Evolutionary conservation across 768 basidiomycete species (phyloP), one percentile per base, ranked within the genome.

Genomic region (Amanita phalloides): DNA sequence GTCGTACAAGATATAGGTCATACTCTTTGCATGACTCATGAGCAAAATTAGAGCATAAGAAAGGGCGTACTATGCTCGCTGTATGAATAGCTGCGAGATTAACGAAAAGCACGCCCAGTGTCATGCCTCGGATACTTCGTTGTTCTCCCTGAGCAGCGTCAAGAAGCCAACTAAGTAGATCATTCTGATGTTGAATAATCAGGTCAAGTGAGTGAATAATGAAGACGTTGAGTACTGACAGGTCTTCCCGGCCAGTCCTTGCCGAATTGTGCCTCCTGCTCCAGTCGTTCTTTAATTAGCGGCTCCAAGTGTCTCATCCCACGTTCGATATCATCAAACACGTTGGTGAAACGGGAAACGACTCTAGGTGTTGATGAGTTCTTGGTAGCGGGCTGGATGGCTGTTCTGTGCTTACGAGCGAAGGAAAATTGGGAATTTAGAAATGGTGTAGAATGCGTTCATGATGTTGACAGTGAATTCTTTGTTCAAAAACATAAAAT

Each of bases 141-240:
- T 65, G 62, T 14, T 65, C 53, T 4, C 62, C 64, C 7, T 61
- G 56, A 0, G 73, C 71, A 6, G 59, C 62, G 39, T 73, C 73
- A 35, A 77, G 63, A 9, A 77, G 61, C 74, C 75, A 79, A 14
- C 68, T 64, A 0, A 78, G 62, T n/a, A 77, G 54, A 50, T 77
- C 76, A 48, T 70, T 68, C 76, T 76, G 41, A 35, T 28, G 43
- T 14, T 14, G 28, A 8, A 35, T 23, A 13, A 37, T 7, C 23
- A 10, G 13, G 32, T 25, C 48, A 21, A 53, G 32, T 50, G 38
- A 54, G 17, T 6, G 30, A 32, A 25, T 8, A 17, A 8, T 7
- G 14, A 45, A 13, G 9, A 17, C 48, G 26, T n/a, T 11, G 20
- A 23, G 11, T 39, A 53, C 57, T 30, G 26, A 67, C 66, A 33